Evolutionary conservation across 352 stramenopile genomes (phyloP), one percentile per base, ranked within the genome.

Genomic region (Globisporangium echinulatum): DNA sequence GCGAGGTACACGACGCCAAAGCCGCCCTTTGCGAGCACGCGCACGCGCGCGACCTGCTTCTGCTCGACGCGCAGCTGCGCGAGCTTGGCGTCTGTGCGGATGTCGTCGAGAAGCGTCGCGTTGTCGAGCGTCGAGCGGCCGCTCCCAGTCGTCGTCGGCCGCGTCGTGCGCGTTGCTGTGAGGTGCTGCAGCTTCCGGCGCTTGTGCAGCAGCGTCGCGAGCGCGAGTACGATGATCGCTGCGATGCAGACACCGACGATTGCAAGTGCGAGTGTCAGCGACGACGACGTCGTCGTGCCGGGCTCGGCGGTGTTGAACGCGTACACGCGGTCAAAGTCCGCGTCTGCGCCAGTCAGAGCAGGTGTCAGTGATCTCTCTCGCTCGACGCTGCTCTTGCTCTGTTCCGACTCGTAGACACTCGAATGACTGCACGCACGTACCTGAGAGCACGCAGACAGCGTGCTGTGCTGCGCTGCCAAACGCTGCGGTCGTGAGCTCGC

Each of bases 1-100:
- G 75, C 75, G 10, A 78, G 57, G 38, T 82, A 69, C 13, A 87
- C 75, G 19, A 87, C 62, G 7, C 77, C 79, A n/a, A 71, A 80
- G 39, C 73, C 79, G 15, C 79, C 79, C 40, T 84, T 81, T 1
- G 75, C 75, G 7, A 89, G 49, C 37, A 72, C 58, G 48, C 68
- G 67, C 7, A 59, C 42, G 49, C 64, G 55, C n/a, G 62, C 48
- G 5, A 89, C 62, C 5, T 85, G 68, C 15, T 65, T 68, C 54
- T 82, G 75, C 10, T 77, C 54, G 40, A 89, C 75, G 19, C 79
- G 75, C n/a, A 74, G 72, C 19, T 69, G 59, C 19, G 69, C 61
- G 42, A 89, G 74, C 39, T 72, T 71, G 0, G 69, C 50, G 36
- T 87, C 77, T 14, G 70, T 74, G 42, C 79, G 76, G 7, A 87